Base-by-base conservation (phyloP, 495 filamentous ascomycete genomes). In the Hypomontagnella submonticulosa region DNA sequence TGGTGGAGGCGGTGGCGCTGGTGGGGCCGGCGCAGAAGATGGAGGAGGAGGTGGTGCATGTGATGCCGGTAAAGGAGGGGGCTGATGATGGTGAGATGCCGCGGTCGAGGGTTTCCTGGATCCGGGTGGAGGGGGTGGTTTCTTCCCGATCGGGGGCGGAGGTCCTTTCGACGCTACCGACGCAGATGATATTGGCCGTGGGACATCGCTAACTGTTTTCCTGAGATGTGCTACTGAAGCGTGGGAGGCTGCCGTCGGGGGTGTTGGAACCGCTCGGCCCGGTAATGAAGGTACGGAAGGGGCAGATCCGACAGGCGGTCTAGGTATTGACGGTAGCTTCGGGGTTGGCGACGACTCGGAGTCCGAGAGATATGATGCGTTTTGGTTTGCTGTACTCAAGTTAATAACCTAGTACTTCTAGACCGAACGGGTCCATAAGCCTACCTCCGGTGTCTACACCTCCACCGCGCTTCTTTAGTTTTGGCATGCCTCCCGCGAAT, bases 401-500 rank as follows among this genome's bases (percentile, higher is more conserved):
- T 81, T 48, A 83, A 79, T n/a, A 18, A 48, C 37, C 18, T 19
- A 6, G 13, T 48, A 11, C 16, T 4, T 15, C 13, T 11, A 23
- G 11, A 36, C 4, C 15, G 3, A 42, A 16, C 6, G 30, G 4
- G 32, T 10, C 4, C 9, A 9, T 11, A 19, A 30, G 12, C 80
- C 72, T 72, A 87, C 85, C 86, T 74, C 94, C 94, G 10, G 95
- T 97, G 75, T 96, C 88, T 54, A 99, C 81, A 16, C 94, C 95
- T 20, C 90, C 93, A 32, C 84, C 86, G 9, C 91, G 88, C 77
- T 92, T 97, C 74, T 89, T 88, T 63, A 99, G 71, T 78, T 97
- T 98, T 2, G 95, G 95, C 83, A 98, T 98, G 30, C 94, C 96
- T 30, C 92, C 93, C 7, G 92, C 92, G 71, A 99, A 96, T 20